Evolutionary conservation across 2,329 filamentous ascomycete genomes (phyloP), one percentile per base, ranked within the genome.

Genomic region (Sporothrix schenckii): DNA sequence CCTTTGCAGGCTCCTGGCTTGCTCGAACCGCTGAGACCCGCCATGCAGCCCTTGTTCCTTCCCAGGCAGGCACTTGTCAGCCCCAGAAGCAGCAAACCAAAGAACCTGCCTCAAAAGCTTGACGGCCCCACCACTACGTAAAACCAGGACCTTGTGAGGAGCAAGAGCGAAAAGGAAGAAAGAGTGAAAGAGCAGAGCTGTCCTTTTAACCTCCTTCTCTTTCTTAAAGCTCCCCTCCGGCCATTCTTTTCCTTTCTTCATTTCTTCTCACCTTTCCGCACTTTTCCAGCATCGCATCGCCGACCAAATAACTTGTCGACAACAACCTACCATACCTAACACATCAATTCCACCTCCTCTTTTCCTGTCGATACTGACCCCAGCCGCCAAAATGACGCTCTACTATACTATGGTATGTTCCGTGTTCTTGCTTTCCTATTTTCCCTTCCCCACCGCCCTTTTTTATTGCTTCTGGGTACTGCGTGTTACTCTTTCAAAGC

Each of bases 401-500:
- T 86, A 87, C 81, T 86, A 86, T 80, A 85, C 82, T 71, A 80
- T 87, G 73, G 84, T 86, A 69, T 4, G 68, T 10, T 16, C 58
- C 14, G n/a, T n/a, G 11, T 30, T 53, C 66, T n/a, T 61, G 39
- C n/a, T 13, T 21, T 27, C 3, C 10, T 58, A 16, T 11, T 44
- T 19, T 27, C 24, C 27, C 21, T 19, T 49, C 2, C 27, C 3
- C 49, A 5, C 9, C 44, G 30, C 24, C 24, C 2, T 24, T 24
- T 24, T 24, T 24, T 58, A 16, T 11, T 30, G 27, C 27, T 30
- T 30, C 13, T n/a, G 47, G 16, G 16, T 14, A 19, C 21, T 54
- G 47, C 11, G 24, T 41, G 6, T 5, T 14, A 34, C 16, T 66
- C 66, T 4, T n/a, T 11, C 21, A 9, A 14, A 2, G 47, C n/a